These are phyloP conservation scores for Dothistroma septosporum DNA, from an alignment of 2,329 filamentous ascomycete species.

Conservation along the genomic window DNA sequence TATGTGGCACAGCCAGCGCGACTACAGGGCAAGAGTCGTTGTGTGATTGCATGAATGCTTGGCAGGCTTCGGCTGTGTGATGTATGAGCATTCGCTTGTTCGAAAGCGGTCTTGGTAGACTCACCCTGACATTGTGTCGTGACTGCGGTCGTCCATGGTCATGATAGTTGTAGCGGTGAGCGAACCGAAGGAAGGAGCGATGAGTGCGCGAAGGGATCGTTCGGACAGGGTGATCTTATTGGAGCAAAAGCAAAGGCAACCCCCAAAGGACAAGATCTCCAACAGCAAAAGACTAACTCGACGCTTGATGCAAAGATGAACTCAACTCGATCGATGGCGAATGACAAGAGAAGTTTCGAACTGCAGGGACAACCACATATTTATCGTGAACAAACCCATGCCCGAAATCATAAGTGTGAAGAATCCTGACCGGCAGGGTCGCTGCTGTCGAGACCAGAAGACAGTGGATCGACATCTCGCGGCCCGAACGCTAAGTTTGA, in stretches of 20 bases:
- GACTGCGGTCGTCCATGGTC: not conserved
- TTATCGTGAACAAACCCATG: conserved; percentile 20
- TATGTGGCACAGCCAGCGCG: not conserved
- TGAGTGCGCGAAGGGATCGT: conserved; percentile 1
- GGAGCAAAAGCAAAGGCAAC: conserved; percentile 1
- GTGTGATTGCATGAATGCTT: not conserved
- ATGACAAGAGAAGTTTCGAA: conserved; percentile 8
- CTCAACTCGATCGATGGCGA: conserved; percentile 12
- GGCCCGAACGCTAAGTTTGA: conserved; percentile 23
- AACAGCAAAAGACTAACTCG: conserved; percentile 12
- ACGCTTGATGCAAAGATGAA: conserved; percentile 14
- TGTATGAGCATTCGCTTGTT: not conserved
- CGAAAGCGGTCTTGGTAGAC: not conserved
- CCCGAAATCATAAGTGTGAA: conserved; percentile 6
- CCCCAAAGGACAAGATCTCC: conserved; percentile 8
- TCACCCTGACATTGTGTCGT: not conserved
- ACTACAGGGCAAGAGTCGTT: not conserved
- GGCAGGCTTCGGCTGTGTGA: not conserved
- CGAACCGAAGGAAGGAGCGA: not conserved
- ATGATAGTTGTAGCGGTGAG: not conserved
- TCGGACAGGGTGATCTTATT: conserved; percentile 3
- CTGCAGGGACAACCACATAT: conserved; percentile 14
- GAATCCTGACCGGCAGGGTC: conserved; percentile 12
- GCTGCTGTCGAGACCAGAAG: conserved; percentile 18
- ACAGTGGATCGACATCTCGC: conserved; percentile 16